A percentile compares a stretch with the other conserved stretches of the same genome.
Evolutionary conservation across 441 rosid genomes (phyloP).

Genomic region (Viola pubescens): DNA sequence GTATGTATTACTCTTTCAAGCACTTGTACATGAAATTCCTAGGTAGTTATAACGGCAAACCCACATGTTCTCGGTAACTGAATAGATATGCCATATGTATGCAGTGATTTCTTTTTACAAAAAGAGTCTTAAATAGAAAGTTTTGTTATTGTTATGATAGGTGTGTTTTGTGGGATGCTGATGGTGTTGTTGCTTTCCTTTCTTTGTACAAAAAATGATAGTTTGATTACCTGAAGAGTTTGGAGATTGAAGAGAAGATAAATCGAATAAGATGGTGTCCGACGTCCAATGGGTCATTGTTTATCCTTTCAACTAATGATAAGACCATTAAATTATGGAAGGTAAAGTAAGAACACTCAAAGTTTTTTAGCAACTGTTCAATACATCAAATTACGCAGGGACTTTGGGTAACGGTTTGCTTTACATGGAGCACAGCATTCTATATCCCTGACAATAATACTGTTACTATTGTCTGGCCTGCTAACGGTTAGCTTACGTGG

Average conservation of each 20-base stretch:
- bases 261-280: constrained; percentile 56
- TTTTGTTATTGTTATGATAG: too few species aligned
- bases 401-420: too few species aligned
- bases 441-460: too few species aligned
- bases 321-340: constrained; percentile 71
- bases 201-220: constrained; percentile 4
- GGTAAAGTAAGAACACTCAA: constrained; percentile 21
- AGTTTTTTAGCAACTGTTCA: too few species aligned
- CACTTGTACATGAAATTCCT: too few species aligned
- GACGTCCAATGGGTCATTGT: constrained; percentile 36
- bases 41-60: too few species aligned
- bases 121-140: too few species aligned
- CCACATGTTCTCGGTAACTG: too few species aligned
- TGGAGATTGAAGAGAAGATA: constrained; percentile 74
- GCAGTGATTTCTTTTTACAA: too few species aligned
- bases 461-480: constrained; percentile 12
- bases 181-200: constrained; percentile 13
- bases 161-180: constrained; percentile 1
- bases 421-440: too few species aligned
- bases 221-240: constrained; percentile 69
- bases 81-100: too few species aligned
- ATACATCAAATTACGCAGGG: too few species aligned
- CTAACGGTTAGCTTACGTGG: constrained; percentile 9
- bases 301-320: constrained; percentile 62
- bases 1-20: background rate